Evolutionary conservation across 148 eudicot species (phyloP).

Genomic region (Pharnaceum exiguum): DNA sequence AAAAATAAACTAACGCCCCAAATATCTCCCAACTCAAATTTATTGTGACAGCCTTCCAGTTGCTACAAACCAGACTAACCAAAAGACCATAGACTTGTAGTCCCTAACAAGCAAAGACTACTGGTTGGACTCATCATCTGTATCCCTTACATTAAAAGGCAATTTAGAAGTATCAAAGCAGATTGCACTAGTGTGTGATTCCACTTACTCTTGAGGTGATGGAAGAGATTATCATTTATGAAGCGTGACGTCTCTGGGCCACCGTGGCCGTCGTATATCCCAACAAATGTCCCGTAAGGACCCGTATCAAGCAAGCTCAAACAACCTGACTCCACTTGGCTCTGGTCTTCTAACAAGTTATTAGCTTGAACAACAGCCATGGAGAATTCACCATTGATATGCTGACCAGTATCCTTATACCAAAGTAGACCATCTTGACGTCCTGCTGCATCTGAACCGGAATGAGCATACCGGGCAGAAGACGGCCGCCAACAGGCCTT

Average conservation of each 20-base stretch:
- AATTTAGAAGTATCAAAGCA: background rate
- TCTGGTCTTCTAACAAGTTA: slow-evolving; percentile 73
- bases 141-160: background rate
- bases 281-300: slow-evolving; percentile 76
- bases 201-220: slow-evolving; percentile 71
- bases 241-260: slow-evolving; percentile 82
- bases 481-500: slow-evolving; percentile 56
- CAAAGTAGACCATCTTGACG: slow-evolving; percentile 75
- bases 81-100: too few relatives aligned
- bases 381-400: slow-evolving; percentile 66
- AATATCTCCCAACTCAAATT: background rate
- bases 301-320: slow-evolving; percentile 64
- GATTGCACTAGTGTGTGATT: background rate
- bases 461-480: slow-evolving; percentile 24
- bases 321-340: slow-evolving; percentile 77
- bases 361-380: slow-evolving; percentile 94
- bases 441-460: slow-evolving; percentile 44
- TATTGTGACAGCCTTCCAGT: too few relatives aligned
- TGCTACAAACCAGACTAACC: too few relatives aligned
- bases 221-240: slow-evolving; percentile 69
- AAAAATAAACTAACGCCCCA: background rate
- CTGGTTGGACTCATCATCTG: background rate
- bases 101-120: too few relatives aligned
- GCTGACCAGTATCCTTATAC: slow-evolving; percentile 75
- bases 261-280: slow-evolving; percentile 86